These are phyloP conservation scores for Podaxis mareebaensis DNA, from an alignment of 768 basidiomycete genomes.

Conservation along the genomic window DNA sequence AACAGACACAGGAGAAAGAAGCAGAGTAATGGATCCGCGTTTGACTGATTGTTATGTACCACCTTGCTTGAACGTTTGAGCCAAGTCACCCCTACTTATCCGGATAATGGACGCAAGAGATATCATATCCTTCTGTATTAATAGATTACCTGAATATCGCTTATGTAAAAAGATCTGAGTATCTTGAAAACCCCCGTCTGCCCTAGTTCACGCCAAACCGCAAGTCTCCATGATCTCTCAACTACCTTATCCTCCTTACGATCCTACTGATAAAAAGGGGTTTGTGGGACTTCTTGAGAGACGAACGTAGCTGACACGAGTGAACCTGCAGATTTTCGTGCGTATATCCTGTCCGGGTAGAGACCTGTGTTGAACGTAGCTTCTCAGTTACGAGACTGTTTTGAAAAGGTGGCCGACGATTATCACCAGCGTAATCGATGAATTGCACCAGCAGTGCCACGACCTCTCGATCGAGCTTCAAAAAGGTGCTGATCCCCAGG, in stretches of 20 bases:
- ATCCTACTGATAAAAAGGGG: conserved; percentile 71
- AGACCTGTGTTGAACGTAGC: not conserved
- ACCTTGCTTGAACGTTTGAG: not conserved
- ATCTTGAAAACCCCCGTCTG: not conserved
- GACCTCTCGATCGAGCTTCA: conserved; percentile 47
- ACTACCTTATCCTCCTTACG: conserved; percentile 67
- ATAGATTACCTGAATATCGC: not conserved
- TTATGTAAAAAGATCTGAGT: conserved; percentile 11
- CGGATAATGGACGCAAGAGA: not conserved
- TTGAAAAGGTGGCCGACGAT: conserved; percentile 83
- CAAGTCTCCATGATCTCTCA: conserved; percentile 22
- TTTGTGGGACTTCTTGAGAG: conserved; percentile 28
- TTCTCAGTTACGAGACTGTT: conserved; percentile 76
- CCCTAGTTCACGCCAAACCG: not conserved
- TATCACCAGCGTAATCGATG: conserved; percentile 77
- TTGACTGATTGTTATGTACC: not conserved
- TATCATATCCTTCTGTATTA: conserved; percentile 5
- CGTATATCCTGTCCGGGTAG: not conserved
- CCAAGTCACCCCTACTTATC: not conserved
- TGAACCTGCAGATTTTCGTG: conserved; percentile 5
- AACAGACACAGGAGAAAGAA: conserved; percentile 16
- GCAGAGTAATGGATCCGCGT: not conserved
- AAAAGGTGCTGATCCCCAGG: conserved; percentile 21
- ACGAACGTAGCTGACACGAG: conserved; percentile 50
- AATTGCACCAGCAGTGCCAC: conserved; percentile 70